Conservation (phyloP, 1,284 basidiomycete species). For the Volvariella surrecta region DNA sequence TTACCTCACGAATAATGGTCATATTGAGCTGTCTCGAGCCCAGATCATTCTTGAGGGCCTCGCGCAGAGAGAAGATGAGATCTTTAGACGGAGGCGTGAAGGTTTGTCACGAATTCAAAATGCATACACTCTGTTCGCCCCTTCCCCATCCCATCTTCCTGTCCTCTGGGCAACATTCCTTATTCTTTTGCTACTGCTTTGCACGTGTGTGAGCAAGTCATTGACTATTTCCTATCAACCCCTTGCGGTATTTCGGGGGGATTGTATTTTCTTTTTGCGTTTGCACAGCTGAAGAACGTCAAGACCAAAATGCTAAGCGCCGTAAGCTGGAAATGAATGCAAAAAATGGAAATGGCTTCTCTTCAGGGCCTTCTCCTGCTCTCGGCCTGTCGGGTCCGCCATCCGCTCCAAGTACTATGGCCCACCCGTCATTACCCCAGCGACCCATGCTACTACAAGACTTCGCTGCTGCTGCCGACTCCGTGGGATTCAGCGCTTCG, state of each 20-base stretch:
- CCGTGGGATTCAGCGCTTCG: slow-evolving; percentile 61
- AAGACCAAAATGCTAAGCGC: slow-evolving; percentile 84
- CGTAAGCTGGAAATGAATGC: slow-evolving; percentile 69
- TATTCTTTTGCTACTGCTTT: slow-evolving; percentile 9
- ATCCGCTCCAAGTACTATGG: slow-evolving; percentile 26
- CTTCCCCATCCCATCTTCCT: slow-evolving; percentile 12
- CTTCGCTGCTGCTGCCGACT: slow-evolving; percentile 67
- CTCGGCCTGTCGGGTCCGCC: slow-evolving; percentile 42
- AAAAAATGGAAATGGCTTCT: slow-evolving; percentile 29
- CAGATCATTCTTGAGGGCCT: slow-evolving; percentile 95
- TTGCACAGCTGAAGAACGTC: slow-evolving; percentile 79
- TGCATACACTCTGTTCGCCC: not conserved
- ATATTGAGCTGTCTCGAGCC: slow-evolving; percentile 78
- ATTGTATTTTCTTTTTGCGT: slow-evolving; percentile 12
- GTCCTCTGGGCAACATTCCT: too few relatives aligned
- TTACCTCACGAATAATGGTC: slow-evolving; percentile 92
- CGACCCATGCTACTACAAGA: slow-evolving; percentile 44
- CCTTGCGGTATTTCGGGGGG: too few relatives aligned
- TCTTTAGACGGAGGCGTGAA: slow-evolving; percentile 89
- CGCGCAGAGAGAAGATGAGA: slow-evolving; percentile 89
- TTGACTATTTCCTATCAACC: slow-evolving; percentile 16
- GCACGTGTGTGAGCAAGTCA: slow-evolving; percentile 7
- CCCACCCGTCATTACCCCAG: slow-evolving; percentile 47
- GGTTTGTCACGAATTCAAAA: slow-evolving; percentile 42
- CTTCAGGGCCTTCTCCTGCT: slow-evolving; percentile 42